Percentiles rank a stretch among this genome's conserved stretches.
Evolutionary conservation across 192 early-diverging fungal genomes (phyloP).

Genomic region (Coemansia sp.): DNA sequence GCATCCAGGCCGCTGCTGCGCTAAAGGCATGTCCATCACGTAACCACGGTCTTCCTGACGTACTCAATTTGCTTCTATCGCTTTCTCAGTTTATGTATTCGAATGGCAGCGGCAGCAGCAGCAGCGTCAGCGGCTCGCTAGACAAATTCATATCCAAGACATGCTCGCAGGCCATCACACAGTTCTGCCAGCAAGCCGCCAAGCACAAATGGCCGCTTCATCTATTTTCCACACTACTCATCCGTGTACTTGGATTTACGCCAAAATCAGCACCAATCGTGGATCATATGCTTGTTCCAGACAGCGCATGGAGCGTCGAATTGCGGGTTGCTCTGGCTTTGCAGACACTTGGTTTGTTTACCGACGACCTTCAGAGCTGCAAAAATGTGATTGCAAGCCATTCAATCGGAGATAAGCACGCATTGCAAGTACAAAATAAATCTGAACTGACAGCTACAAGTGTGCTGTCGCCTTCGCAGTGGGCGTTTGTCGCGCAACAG

Average conservation of each 20-base stretch:
- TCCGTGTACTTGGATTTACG: conserved; percentile 7
- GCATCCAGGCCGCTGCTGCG: conserved; percentile 34
- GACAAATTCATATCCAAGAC: conserved; percentile 10
- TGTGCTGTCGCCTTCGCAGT: conserved; percentile 31
- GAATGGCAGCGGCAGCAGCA: background rate
- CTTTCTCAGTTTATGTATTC: conserved; percentile 23
- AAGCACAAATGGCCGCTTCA: conserved; percentile 22
- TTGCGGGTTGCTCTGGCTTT: conserved; percentile 27
- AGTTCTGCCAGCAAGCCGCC: conserved; percentile 28
- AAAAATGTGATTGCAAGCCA: conserved; percentile 10
- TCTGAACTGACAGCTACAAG: background rate
- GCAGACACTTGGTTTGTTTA: conserved; percentile 21
- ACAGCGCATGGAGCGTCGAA: conserved; percentile 28
- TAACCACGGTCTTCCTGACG: conserved; percentile 12
- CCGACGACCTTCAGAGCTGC: conserved; percentile 9
- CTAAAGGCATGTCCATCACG: conserved; percentile 12
- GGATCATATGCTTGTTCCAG: conserved; percentile 8
- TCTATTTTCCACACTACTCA: conserved; percentile 15
- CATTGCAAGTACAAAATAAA: background rate
- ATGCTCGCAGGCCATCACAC: conserved; percentile 11
- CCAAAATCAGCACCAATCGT: background rate
- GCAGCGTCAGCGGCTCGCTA: background rate
- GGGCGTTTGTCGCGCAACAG: conserved; percentile 17
- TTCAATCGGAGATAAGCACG: no score
- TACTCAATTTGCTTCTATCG: conserved; percentile 16